Base-by-base conservation (phyloP, 768 basidiomycete genomes). In the Boletus bicolor region DNA sequence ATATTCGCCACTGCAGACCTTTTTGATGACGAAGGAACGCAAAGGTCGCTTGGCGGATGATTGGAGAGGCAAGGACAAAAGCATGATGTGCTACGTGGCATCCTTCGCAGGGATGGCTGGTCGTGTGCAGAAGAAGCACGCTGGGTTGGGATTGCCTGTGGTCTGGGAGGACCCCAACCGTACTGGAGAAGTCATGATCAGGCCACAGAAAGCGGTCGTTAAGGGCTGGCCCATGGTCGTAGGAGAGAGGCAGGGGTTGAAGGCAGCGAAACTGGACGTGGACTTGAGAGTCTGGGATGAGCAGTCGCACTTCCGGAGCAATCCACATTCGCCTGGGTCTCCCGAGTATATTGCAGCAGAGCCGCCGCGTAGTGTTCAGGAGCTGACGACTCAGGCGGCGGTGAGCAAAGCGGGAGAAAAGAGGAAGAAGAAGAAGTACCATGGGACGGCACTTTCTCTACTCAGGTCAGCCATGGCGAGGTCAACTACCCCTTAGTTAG, bases 1-100 rank as follows among this genome's bases (percentile, higher is more conserved):
- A 39, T 76, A 79, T 36, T 76, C 86, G 7, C 50, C 57, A 7
- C 71, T 91, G 46, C 85, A 89, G 51, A 76, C 79, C 0, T 71
- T 73, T 49, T 73, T 85, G 66, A 76, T 74, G 65, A 76, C 77
- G 8, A 76, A 73, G 56, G 72, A 82, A 17, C 76, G 82, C 60
- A 81, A 83, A 7, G 91, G 87, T 49, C 78, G 89, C 54, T 56
- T 86, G 59, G 75, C 84, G 37, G 74, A 81, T 30, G 62, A 64
- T 42, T 30, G 43, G 17, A 63, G 15, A 30, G 51, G 47, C 32
- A 54, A 44, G 32, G 71, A 62, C 11, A 62, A 8, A 15, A 35
- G 36, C 19, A 15, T 19, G 51, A 1, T 57, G 35, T 34, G 54
- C 46, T 66, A 64, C 49, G 58, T 72, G 41, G 73, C 71, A 7